Percentiles rank a stretch among this genome's conserved stretches.
Conservation (phyloP, 2,329 filamentous ascomycete species). For the Dothistroma pini region DNA sequence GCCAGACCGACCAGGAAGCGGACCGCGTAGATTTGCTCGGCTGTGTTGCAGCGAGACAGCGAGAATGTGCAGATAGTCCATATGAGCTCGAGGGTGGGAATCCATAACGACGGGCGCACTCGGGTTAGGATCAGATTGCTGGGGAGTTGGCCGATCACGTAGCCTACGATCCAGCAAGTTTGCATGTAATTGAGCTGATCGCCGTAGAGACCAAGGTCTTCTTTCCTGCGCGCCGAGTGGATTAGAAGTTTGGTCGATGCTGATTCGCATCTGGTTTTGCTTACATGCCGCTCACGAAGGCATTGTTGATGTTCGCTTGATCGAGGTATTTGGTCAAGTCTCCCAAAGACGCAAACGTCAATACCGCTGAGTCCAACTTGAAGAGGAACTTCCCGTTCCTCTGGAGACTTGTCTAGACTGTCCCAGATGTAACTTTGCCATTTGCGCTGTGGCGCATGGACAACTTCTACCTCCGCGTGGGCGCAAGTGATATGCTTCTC, state of each 20-base stretch:
- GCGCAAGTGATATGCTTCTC: slow-evolving; percentile 1
- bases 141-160: slow-evolving; percentile 38
- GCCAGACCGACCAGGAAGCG: slow-evolving; percentile 50
- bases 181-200: slow-evolving; percentile 57
- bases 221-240: slow-evolving; percentile 31
- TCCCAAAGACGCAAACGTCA: slow-evolving; percentile 22
- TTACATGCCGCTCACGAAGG: slow-evolving; percentile 47
- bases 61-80: slow-evolving; percentile 49
- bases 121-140: slow-evolving; percentile 51
- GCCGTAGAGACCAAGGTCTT: slow-evolving; percentile 50
- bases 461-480: slow-evolving; percentile 13
- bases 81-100: slow-evolving; percentile 46
- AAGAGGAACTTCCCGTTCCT: slow-evolving; percentile 48
- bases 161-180: slow-evolving; percentile 57
- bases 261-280: background rate
- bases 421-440: slow-evolving; percentile 54
- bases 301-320: slow-evolving; percentile 39
- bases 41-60: slow-evolving; percentile 39
- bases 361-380: slow-evolving; percentile 43
- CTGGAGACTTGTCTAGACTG: slow-evolving; percentile 49
- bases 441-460: slow-evolving; percentile 30
- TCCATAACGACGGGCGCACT: slow-evolving; percentile 47
- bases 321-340: slow-evolving; percentile 52
- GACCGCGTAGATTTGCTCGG: slow-evolving; percentile 45
- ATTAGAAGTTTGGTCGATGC: slow-evolving; percentile 15